Percentiles rank a stretch among this genome's conserved stretches.
Evolutionary conservation across 2,329 filamentous ascomycete species (phyloP).

Genomic region (Exserohilum rostratum): DNA sequence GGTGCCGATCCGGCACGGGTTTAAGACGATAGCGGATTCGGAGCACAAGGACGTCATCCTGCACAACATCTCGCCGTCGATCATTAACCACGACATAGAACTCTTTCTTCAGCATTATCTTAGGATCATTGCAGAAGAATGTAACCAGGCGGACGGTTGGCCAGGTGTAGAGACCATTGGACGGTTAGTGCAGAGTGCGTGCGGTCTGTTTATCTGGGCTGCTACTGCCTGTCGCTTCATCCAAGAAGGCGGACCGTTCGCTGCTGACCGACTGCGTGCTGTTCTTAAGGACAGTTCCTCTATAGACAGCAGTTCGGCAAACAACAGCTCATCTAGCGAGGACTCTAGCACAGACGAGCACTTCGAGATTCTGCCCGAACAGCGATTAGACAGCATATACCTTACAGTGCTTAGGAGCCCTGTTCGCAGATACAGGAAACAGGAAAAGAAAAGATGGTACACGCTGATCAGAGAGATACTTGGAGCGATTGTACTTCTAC

Average conservation of each 20-base stretch:
- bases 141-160: conserved; percentile 10
- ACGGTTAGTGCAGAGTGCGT: conserved; percentile 32
- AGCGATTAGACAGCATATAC: not conserved
- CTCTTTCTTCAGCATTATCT: conserved; percentile 20
- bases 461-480: not conserved
- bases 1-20: conserved; percentile 19
- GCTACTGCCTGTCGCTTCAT: conserved; percentile 32
- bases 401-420: not conserved
- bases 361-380: not conserved
- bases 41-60: conserved; percentile 21
- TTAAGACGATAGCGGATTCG: conserved; percentile 10
- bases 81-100: conserved; percentile 22
- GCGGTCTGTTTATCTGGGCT: too few species aligned
- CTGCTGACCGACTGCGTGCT: conserved; percentile 2
- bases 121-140: not conserved
- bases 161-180: conserved; percentile 27
- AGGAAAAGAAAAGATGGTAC: not conserved
- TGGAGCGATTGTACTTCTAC: conserved; percentile 7
- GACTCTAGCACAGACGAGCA: not conserved
- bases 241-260: not conserved
- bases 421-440: not conserved
- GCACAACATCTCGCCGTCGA: too few species aligned
- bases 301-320: not conserved
- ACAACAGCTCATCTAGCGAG: not conserved
- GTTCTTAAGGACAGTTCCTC: conserved; percentile 1